Evolutionary conservation across 139 green algal genomes (phyloP).

Genomic region (Tetradesmus obliquus): DNA sequence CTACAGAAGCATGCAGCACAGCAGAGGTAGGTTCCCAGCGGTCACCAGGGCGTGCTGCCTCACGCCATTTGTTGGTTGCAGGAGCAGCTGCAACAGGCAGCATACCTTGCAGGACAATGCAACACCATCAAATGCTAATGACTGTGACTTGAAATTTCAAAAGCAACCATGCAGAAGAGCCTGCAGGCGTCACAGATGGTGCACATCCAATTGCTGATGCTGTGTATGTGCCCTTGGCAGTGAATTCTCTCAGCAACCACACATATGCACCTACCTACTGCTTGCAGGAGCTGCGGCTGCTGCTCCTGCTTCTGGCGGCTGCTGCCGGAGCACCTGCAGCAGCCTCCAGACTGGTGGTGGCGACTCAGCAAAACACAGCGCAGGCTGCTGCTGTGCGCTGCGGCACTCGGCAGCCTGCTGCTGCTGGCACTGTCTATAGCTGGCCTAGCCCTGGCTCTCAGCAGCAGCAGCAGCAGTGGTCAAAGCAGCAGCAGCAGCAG

Average conservation of each 20-base stretch:
- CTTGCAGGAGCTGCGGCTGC: conserved; percentile 16
- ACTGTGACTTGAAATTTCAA: too few species aligned
- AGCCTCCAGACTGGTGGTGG: conserved; percentile 32
- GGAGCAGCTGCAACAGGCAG: not conserved
- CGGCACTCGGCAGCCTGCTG: not conserved
- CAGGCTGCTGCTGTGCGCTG: not conserved
- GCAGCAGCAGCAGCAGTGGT: not conserved
- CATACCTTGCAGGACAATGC: not conserved
- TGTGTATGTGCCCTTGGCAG: not conserved
- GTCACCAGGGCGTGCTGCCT: not conserved
- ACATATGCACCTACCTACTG: not conserved
- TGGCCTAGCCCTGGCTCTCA: not conserved
- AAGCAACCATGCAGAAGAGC: not conserved
- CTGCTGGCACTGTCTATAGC: not conserved
- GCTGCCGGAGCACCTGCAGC: conserved; percentile 12
- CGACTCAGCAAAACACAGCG: conserved; percentile 14
- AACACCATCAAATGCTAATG: too few species aligned
- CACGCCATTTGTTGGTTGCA: not conserved
- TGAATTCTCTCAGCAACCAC: not conserved
- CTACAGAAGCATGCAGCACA: conserved; percentile 13
- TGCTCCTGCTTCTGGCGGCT: not conserved
- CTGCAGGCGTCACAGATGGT: not conserved
- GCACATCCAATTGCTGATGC: not conserved
- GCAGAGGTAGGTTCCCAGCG: not conserved
- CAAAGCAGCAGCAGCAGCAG: not conserved